Base-by-base conservation (phyloP, 2,329 filamentous ascomycete species). In the Ophiostoma populinum region DNA sequence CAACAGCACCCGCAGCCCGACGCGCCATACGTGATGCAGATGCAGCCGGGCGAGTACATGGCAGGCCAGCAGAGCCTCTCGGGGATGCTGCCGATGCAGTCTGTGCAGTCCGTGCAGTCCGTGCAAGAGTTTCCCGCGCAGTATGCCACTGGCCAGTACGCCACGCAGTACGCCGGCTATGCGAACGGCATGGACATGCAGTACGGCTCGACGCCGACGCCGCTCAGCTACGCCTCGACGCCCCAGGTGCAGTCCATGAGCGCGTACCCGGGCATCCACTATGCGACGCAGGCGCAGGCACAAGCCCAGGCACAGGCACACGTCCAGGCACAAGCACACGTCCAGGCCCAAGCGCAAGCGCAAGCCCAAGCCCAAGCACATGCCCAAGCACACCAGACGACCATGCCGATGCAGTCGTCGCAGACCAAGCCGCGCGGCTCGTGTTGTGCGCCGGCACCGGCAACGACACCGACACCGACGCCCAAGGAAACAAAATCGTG, bases 231-330 rank as follows among this genome's bases (percentile, higher is more conserved):
- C 20, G 9, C 20, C 6, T 9, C 19, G 21, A 13, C n/a, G 5
- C 6, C 22, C n/a, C 30, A 29, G 28, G 21, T 21, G 6, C 28
- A 21, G 11, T 27, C 22, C 11, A 25, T 38, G 6, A 28, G 35
- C 8, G 33, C 37, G 7, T 34, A 28, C 19, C 31, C 31, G n/a
- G 15, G 16, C 7, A 18, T 37, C 4, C 31, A 20, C 13, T 35
- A n/a, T n/a, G n/a, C n/a, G n/a, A n/a, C n/a, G n/a, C n/a, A n/a
- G n/a, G n/a, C n/a, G n/a, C n/a, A n/a, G n/a, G n/a, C n/a, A n/a
- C n/a, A n/a, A n/a, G n/a, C n/a, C n/a, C n/a, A n/a, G n/a, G n/a
- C n/a, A n/a, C n/a, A n/a, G n/a, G n/a, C n/a, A n/a, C n/a, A n/a
- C n/a, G n/a, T n/a, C n/a, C n/a, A n/a, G n/a, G n/a, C n/a, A n/a